Evolutionary conservation across 1,284 basidiomycete species (phyloP).

Genomic region (Malassezia slooffiae): DNA sequence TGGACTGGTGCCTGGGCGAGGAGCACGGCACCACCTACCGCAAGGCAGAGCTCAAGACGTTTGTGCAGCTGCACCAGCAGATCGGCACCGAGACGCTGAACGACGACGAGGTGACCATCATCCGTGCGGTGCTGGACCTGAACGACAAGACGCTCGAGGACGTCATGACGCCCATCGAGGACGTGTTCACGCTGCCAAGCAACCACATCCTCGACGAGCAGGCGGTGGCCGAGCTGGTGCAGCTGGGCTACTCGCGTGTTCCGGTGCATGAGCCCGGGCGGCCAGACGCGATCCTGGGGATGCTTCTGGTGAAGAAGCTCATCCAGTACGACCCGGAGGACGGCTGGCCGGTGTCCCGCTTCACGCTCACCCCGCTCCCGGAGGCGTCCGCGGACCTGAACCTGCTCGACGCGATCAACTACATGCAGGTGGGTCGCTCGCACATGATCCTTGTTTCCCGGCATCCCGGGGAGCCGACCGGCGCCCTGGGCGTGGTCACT

Average conservation of each 20-base stretch:
- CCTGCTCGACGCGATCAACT: conserved; percentile 50
- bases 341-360: conserved; percentile 59
- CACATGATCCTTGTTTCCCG: conserved; percentile 78
- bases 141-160: conserved; percentile 58
- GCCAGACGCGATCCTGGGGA: conserved; percentile 67
- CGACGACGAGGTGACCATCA: conserved; percentile 69
- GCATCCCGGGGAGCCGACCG: conserved; percentile 67
- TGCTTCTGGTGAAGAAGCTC: conserved; percentile 65
- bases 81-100: conserved; percentile 66
- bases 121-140: conserved; percentile 44
- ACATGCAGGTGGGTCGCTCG: conserved; percentile 76
- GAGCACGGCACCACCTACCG: conserved; percentile 49
- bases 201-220: conserved; percentile 71
- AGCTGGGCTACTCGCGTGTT: conserved; percentile 75
- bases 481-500: conserved; percentile 53
- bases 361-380: conserved; percentile 59
- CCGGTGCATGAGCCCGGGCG: conserved; percentile 73
- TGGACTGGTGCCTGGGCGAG: conserved; percentile 50
- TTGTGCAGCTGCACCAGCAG: conserved; percentile 66
- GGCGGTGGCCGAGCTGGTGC: conserved; percentile 56
- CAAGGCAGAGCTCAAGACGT: conserved; percentile 64
- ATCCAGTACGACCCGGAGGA: conserved; percentile 79
- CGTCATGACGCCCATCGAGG: conserved; percentile 56
- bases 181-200: conserved; percentile 64
- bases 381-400: conserved; percentile 74